Evolutionary conservation across 495 filamentous ascomycete genomes (phyloP), one percentile per base, ranked within the genome.

Genomic region (Penicillium bialowiezense): DNA sequence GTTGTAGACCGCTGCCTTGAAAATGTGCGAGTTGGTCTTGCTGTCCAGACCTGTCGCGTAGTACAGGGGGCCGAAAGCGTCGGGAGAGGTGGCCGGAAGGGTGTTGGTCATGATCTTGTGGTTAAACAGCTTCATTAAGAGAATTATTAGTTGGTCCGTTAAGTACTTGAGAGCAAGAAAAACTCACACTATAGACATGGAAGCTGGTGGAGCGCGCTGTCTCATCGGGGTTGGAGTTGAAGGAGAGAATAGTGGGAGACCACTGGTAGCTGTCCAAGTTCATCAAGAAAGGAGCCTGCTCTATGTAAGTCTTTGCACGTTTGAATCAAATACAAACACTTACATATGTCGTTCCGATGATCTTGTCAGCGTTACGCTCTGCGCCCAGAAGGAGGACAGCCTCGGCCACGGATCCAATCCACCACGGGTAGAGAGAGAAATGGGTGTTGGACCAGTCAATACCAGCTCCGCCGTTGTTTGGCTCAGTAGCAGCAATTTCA

Each of bases 1-100:
- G 66, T 89, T 88, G 66, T 88, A 89, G 1, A 85, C 77, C 24
- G 83, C 83, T 9, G 73, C 73, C 56, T 89, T 89, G 64, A 85
- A 78, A 42, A 78, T 68, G 49, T 75, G 64, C 13, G 67, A 68
- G 26, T 58, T 47, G 17, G 56, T 66, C 26, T 55, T 40, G 43
- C 52, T 65, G 49, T 72, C 52, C 8, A 62, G 51, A 14, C 64
- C 63, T 6, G 70, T 61, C 13, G 56, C 72, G 55, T 69, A 78
- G 58, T 74, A 77, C 7, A 77, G 56, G 1, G 74, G 75, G n/a
- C 68, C 67, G 32, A 70, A 73, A 35, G 45, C 52, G 39, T 54
- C 55, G 6, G 58, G 54, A 8, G 67, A 70, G 5, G 56, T 68
- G 12, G 76, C 50, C 3, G 76, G 75, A 18, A 80, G 63, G 9